A percentile compares a stretch with the other conserved stretches of the same genome.
These are phyloP conservation scores for Amanita jacksonii DNA, from an alignment of 768 basidiomycete species.

Conservation along the genomic window DNA sequence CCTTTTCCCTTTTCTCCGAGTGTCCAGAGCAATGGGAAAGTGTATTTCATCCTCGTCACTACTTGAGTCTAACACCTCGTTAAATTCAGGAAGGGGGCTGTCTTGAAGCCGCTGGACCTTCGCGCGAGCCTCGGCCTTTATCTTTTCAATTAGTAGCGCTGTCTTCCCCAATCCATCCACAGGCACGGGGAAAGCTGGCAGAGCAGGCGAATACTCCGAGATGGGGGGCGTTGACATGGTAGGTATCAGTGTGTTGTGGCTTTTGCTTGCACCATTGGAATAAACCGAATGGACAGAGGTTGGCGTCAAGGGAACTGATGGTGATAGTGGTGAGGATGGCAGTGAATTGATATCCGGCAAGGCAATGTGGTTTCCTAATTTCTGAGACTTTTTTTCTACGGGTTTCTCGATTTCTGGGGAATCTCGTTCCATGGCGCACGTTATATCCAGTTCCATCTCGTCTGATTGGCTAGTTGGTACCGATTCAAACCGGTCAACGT, in stretches of 20 bases:
- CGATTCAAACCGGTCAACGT: constrained; percentile 17
- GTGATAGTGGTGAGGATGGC: not conserved
- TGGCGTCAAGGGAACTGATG: not conserved
- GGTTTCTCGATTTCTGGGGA: constrained; percentile 21
- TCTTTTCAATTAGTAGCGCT: constrained; percentile 49
- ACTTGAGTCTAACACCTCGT: constrained; percentile 39
- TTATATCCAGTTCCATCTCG: constrained; percentile 43
- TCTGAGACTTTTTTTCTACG: constrained; percentile 32
- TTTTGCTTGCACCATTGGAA: not conserved
- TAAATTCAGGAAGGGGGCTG: constrained; percentile 24
- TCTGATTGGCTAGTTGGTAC: constrained; percentile 63
- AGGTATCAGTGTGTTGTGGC: not conserved
- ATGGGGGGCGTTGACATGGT: constrained; percentile 11
- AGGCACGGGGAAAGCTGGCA: constrained; percentile 20
- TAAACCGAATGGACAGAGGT: not conserved
- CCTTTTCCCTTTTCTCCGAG: constrained; percentile 8
- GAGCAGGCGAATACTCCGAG: constrained; percentile 13
- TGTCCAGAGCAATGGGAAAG: not conserved
- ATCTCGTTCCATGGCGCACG: constrained; percentile 17
- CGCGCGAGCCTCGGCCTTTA: constrained; percentile 53
- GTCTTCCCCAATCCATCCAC: constrained; percentile 37
- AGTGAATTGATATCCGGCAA: constrained; percentile 2
- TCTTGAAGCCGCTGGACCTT: constrained; percentile 37
- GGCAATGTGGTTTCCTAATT: constrained; percentile 2
- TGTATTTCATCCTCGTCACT: constrained; percentile 35